phyloP scores from a whole-genome alignment of 768 basidiomycete genomes.

The Lactarius indigo region DNA sequence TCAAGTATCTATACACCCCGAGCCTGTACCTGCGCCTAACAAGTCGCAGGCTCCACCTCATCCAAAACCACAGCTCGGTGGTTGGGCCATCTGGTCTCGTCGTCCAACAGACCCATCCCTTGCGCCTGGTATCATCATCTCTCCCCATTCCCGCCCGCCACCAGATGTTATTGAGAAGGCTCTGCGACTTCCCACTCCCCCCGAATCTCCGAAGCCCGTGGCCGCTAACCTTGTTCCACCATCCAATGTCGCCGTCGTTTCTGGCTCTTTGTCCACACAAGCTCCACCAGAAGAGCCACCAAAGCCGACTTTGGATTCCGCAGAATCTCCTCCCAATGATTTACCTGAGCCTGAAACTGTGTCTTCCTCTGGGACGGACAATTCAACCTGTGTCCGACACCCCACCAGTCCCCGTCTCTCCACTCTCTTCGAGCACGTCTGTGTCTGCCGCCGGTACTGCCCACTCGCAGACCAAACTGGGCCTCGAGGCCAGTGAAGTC shows the following conservation, averaged over 20 bases:
- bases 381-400: slow-evolving; percentile 50
- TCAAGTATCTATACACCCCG: background rate
- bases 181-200: slow-evolving; percentile 50
- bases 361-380: slow-evolving; percentile 49
- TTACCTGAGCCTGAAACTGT: slow-evolving; percentile 37
- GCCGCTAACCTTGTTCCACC: background rate
- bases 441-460: slow-evolving; percentile 40
- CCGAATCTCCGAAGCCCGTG: slow-evolving; percentile 28
- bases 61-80: slow-evolving; percentile 18
- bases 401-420: slow-evolving; percentile 46
- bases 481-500: slow-evolving; percentile 2
- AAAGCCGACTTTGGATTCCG: slow-evolving; percentile 11
- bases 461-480: slow-evolving; percentile 29
- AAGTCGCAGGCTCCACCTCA: background rate
- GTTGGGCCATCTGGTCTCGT: slow-evolving; percentile 71
- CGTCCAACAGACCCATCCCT: slow-evolving; percentile 59
- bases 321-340: slow-evolving; percentile 28
- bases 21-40: background rate
- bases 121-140: slow-evolving; percentile 72
- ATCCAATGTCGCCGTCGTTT: background rate
- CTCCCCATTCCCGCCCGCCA: slow-evolving; percentile 60
- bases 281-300: slow-evolving; percentile 3
- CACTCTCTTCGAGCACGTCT: slow-evolving; percentile 58
- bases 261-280: slow-evolving; percentile 1
- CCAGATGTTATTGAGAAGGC: slow-evolving; percentile 53